Evolutionary conservation across 768 basidiomycete genomes (phyloP).

Genomic region (Agrocybe pediades): DNA sequence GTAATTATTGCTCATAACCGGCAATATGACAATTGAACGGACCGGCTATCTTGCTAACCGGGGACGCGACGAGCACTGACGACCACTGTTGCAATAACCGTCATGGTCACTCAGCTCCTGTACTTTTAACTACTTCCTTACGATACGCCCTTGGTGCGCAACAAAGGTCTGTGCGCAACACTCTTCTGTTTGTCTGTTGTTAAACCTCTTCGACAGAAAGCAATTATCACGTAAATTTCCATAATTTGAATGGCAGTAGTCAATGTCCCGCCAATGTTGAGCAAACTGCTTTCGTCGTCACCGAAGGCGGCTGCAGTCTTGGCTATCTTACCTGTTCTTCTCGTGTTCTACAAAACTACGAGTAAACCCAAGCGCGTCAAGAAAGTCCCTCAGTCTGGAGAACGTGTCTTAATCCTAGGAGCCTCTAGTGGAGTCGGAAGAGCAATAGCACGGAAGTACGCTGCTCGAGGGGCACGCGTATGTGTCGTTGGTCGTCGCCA

Average conservation of each 20-base stretch:
- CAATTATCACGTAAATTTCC: background rate
- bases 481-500: slow-evolving; percentile 74
- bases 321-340: slow-evolving; percentile 25
- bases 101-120: too few relatives aligned
- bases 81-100: too few relatives aligned
- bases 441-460: slow-evolving; percentile 69
- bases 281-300: background rate
- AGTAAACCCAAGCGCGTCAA: slow-evolving; percentile 28
- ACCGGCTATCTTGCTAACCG: too few relatives aligned
- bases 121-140: too few relatives aligned
- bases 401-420: slow-evolving; percentile 82
- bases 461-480: slow-evolving; percentile 70
- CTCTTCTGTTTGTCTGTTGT: background rate
- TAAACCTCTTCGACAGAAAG: background rate
- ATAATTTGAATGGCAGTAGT: too few relatives aligned
- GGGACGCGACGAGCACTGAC: too few relatives aligned
- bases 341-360: slow-evolving; percentile 22
- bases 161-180: too few relatives aligned
- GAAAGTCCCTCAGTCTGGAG: slow-evolving; percentile 44
- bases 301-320: slow-evolving; percentile 11
- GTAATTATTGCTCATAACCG: too few relatives aligned
- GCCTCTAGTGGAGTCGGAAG: slow-evolving; percentile 85
- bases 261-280: slow-evolving; percentile 1
- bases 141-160: too few relatives aligned
- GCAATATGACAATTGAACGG: too few relatives aligned